These are phyloP conservation scores for Chenopodium berlandieri DNA, from an alignment of 148 eudicot species.

Conservation along the genomic window DNA sequence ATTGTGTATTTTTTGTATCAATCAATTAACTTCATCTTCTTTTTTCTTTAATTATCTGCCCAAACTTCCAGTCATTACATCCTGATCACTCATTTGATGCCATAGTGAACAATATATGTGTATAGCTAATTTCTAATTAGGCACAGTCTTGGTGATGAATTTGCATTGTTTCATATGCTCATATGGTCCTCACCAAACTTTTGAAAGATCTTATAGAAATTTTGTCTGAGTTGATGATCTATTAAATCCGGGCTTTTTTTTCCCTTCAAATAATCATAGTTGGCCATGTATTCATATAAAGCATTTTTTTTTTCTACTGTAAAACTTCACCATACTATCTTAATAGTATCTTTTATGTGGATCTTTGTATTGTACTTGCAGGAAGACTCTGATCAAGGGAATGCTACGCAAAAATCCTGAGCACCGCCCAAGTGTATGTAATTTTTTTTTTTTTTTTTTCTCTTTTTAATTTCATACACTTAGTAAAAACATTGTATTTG, in stretches of 20 bases:
- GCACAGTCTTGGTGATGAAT: neutral
- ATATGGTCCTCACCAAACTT: neutral
- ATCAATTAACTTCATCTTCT: no score
- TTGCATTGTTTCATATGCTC: neutral
- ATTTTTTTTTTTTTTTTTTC: neutral
- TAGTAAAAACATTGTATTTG: neutral
- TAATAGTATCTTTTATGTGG: conserved; percentile 11
- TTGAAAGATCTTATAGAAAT: neutral
- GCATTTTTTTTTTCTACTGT: neutral
- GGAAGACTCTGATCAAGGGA: conserved; percentile 75
- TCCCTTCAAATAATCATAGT: neutral
- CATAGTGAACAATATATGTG: neutral
- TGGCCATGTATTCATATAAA: neutral
- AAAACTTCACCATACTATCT: neutral
- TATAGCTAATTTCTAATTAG: neutral
- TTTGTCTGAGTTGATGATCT: neutral
- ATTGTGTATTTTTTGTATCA: no score
- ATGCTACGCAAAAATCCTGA: conserved; percentile 94
- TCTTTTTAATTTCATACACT: no score
- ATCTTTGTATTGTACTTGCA: conserved; percentile 20
- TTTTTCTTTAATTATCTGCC: no score
- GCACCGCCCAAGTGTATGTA: conserved; percentile 75
- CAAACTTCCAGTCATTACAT: no score
- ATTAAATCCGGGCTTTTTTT: neutral
- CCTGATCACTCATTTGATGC: neutral